Evolutionary conservation across 2,329 filamentous ascomycete genomes (phyloP).

Genomic region (Botrytis elliptica): DNA sequence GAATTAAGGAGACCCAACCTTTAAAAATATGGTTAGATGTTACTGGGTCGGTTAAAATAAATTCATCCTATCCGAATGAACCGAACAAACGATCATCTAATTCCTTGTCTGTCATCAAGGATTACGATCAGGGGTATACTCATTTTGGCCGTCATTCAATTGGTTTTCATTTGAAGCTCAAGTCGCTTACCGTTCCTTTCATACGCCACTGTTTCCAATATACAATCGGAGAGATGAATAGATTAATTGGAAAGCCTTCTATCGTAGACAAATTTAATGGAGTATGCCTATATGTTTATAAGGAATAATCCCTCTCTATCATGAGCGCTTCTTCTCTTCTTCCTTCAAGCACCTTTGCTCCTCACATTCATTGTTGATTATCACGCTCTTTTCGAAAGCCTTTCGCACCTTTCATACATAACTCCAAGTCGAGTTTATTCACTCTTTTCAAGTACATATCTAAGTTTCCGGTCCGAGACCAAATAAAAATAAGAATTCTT

Average conservation of each 20-base stretch:
- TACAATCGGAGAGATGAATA: conserved; percentile 9
- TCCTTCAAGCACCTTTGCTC: conserved; percentile 18
- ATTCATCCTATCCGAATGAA: conserved; percentile 1
- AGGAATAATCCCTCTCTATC: not conserved
- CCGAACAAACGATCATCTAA: conserved; percentile 3
- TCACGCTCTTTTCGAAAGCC: conserved; percentile 12
- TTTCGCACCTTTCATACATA: conserved; percentile 2
- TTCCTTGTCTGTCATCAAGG: conserved; percentile 10
- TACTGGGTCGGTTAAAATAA: conserved; percentile 1
- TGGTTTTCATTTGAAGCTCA: not conserved
- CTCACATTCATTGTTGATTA: conserved; percentile 17
- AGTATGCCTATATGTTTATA: conserved; percentile 9
- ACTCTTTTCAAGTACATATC: conserved; percentile 6
- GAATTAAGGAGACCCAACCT: conserved; percentile 2
- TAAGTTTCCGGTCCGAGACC: conserved; percentile 15
- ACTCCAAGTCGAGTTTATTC: conserved; percentile 18
- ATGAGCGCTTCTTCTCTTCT: not conserved
- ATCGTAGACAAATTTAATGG: not conserved
- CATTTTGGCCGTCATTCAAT: not conserved
- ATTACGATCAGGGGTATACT: not conserved
- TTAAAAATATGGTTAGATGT: not conserved
- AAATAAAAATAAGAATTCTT: not conserved
- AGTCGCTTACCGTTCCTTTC: conserved; percentile 11
- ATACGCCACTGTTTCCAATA: conserved; percentile 20
- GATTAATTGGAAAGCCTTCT: conserved; percentile 1